Percentiles rank a stretch among this genome's conserved stretches.
phyloP scores from a whole-genome alignment of 495 filamentous ascomycete species.

The Penicillium coffeae region DNA sequence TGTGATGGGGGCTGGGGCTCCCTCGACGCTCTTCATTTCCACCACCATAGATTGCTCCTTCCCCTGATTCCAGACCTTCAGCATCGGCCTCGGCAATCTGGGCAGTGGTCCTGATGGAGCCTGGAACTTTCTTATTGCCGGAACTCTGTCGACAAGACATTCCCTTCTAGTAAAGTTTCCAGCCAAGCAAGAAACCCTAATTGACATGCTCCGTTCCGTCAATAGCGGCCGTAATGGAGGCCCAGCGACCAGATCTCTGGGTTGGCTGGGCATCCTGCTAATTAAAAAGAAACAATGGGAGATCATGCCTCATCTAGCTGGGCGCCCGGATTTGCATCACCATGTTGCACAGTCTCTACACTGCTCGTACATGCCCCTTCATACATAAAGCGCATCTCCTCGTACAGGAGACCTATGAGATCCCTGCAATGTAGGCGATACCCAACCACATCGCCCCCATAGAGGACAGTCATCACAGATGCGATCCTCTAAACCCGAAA shows the following conservation, averaged over 20 bases:
- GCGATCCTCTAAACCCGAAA: constrained; percentile 1
- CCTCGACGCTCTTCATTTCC: background rate
- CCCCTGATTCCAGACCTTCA: background rate
- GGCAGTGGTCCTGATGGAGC: background rate
- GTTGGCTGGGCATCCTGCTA: background rate
- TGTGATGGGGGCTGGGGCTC: background rate
- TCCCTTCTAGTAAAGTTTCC: constrained; percentile 9
- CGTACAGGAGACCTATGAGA: background rate
- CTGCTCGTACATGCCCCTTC: too few relatives aligned
- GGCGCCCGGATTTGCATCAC: too few relatives aligned
- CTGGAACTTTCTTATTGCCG: background rate
- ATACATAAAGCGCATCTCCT: background rate
- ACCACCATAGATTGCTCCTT: too few relatives aligned
- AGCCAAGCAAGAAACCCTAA: constrained; percentile 7
- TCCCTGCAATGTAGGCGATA: background rate
- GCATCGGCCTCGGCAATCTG: background rate
- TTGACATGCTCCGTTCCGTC: background rate
- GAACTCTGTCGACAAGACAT: constrained; percentile 19
- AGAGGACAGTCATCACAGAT: background rate
- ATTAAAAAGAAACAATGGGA: background rate
- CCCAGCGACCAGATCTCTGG: background rate
- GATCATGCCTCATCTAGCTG: background rate
- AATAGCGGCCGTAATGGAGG: background rate
- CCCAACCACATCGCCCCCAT: background rate
- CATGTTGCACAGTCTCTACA: too few relatives aligned